Evolutionary conservation across 2,329 filamentous ascomycete genomes (phyloP), one percentile per base, ranked within the genome.

Genomic region (Curvularia lunata): DNA sequence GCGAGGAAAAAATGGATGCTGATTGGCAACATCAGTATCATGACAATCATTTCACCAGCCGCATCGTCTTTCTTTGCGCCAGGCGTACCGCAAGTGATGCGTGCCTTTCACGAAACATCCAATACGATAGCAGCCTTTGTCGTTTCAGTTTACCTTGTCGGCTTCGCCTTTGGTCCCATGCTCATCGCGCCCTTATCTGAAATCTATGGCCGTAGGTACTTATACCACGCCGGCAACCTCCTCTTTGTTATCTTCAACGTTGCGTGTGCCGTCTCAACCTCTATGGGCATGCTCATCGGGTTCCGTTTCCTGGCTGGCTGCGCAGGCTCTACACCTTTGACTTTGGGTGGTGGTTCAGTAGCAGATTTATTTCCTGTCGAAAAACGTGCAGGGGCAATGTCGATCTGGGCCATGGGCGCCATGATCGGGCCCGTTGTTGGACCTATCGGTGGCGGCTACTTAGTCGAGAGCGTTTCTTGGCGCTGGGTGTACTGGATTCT

Each of bases 171-270:
- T 21, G 77, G 77, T 1, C 77, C 77, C 5, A 62, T 77, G 16
- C 57, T 77, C 41, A 71, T 77, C 30, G 76, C 75, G 19, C 76
- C 75, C 6, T 61, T 78, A 61, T 73, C 70, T 5, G 75, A 77
- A 50, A 52, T 77, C 40, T 77, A 76, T 42, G 75, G 75, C 10
- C 67, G 75, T 1, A 63, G 66, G 34, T 61, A 46, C 4, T 25
- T 74, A n/a, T 52, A 77, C 61, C 66, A 75, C 48, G 59, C 71
- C 23, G 71, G 67, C 57, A 85, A 82, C 56, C 34, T 82, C 1
- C 78, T 81, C 76, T 85, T 85, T 66, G 67, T 85, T 2, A 56
- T 79, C 38, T 83, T 83, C 78, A 83, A 83, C 61, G 59, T 83
- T 7, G 72, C 75, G 1, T 83, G 76, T 51, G 75, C 69, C 3